Evolutionary conservation across 305 asterid species (phyloP), one percentile per base, ranked within the genome.

Genomic region (Rubia tinctorum): DNA sequence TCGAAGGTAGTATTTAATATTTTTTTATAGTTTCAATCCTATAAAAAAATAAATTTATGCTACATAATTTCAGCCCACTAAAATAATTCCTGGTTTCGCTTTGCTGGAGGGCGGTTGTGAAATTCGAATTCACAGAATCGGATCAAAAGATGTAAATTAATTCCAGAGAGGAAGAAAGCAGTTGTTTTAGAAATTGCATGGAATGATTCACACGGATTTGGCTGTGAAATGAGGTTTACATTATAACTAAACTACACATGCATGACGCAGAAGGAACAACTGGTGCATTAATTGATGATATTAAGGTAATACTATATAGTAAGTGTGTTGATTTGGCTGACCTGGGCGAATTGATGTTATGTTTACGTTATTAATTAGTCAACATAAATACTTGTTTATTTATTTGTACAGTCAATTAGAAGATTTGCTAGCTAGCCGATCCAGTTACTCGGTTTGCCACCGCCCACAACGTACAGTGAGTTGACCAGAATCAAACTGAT

Each of bases 261-360:
- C n/a, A n/a, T n/a, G n/a, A n/a, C n/a, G n/a, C n/a, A n/a, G n/a
- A 51, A 58, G 63, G 63, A 58, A 58, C 63, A 58, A 58, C 63
- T 20, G 12, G 63, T 58, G 25, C 63, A 7, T 20, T 8, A 10
- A 58, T 58, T 7, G 14, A n/a, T 58, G 20, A 51, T 51, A 51
- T 14, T 51, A 51, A 51, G 11, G 59, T 51, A 15, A 51, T 30
- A 30, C n/a, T n/a, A n/a, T n/a, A n/a, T n/a, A 58, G 63, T 58
- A 58, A n/a, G n/a, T 58, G 13, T 58, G 27, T 58, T 58, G 9
- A 58, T 58, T n/a, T 58, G 63, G 30, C 34, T 51, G 30, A 58
- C 63, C 14, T 58, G 62, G 11, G 6, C 3, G 25, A 56, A 56
- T 56, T 20, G 2, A 51, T 51, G 59, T 20, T 58, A 58, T 7